Evolutionary conservation across 768 basidiomycete species (phyloP).

Genomic region (Brasilioporus rufonigricans): DNA sequence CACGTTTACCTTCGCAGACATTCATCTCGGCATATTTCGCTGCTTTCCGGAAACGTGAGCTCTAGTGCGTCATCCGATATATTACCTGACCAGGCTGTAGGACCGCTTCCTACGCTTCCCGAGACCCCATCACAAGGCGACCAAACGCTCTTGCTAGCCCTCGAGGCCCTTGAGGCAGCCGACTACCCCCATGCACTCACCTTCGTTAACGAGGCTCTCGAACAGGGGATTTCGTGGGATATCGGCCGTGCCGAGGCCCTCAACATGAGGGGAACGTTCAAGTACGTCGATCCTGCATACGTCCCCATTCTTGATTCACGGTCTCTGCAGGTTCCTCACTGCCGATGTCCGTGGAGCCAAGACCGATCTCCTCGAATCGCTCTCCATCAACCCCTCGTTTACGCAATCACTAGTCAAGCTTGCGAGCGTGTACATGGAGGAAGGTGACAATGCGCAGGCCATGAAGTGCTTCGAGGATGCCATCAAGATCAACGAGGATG

Average conservation of each 20-base stretch:
- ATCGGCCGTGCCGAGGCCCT: conserved; percentile 80
- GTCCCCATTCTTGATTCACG: neutral
- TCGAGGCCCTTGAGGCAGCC: conserved; percentile 79
- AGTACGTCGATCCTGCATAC: conserved; percentile 46
- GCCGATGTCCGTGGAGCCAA: conserved; percentile 82
- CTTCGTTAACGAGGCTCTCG: conserved; percentile 80
- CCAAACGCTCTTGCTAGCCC: conserved; percentile 72
- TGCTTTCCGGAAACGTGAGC: conserved; percentile 87
- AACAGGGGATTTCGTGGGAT: conserved; percentile 80
- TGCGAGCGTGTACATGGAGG: conserved; percentile 96
- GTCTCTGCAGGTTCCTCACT: conserved; percentile 72
- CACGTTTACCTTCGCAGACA: conserved; percentile 81
- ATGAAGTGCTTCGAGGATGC: conserved; percentile 93
- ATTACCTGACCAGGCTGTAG: conserved; percentile 34
- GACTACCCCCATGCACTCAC: conserved; percentile 82
- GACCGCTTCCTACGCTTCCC: conserved; percentile 67
- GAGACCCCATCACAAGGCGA: conserved; percentile 78
- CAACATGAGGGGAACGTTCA: conserved; percentile 95
- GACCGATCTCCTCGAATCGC: conserved; percentile 74
- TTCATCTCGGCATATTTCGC: conserved; percentile 96
- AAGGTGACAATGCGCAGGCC: conserved; percentile 74
- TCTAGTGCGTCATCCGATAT: neutral
- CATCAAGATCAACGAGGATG: conserved; percentile 72
- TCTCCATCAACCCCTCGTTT: conserved; percentile 61
- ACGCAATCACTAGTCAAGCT: conserved; percentile 96